Evolutionary conservation across 306 rosid species (phyloP).

Genomic region (Vigna trinervia): DNA sequence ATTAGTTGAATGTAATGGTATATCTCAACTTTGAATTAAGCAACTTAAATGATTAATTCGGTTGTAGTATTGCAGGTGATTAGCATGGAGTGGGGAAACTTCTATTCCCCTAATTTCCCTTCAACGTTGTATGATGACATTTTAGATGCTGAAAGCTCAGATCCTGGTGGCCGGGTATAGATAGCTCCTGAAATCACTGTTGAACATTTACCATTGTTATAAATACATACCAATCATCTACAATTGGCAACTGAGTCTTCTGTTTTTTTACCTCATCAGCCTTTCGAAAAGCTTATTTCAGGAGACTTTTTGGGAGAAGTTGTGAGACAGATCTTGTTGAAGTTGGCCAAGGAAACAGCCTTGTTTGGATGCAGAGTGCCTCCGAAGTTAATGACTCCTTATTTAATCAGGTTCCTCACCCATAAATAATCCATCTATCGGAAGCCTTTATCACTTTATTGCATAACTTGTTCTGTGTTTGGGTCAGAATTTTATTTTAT

Average conservation of each 20-base stretch:
- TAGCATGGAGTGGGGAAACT: slow-evolving; percentile 72
- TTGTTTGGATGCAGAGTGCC: slow-evolving; percentile 62
- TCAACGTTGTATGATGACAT: slow-evolving; percentile 57
- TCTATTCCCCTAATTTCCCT: slow-evolving; percentile 65
- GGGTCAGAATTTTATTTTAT: background rate
- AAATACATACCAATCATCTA: background rate
- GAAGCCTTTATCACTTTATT: background rate
- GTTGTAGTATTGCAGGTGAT: slow-evolving; percentile 60
- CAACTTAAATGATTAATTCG: slow-evolving; percentile 20
- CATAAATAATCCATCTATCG: background rate
- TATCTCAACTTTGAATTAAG: background rate
- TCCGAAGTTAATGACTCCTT: slow-evolving; percentile 62
- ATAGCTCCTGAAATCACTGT: slow-evolving; percentile 13
- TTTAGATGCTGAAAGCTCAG: slow-evolving; percentile 67
- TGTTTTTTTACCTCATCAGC: slow-evolving; percentile 42
- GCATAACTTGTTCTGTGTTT: background rate
- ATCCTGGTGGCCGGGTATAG: slow-evolving; percentile 62
- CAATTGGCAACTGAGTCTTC: background rate
- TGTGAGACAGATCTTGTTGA: slow-evolving; percentile 66
- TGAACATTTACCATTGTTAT: slow-evolving; percentile 20
- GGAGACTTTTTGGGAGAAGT: slow-evolving; percentile 73
- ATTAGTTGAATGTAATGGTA: background rate
- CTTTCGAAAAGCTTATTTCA: slow-evolving; percentile 65
- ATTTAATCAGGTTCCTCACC: slow-evolving; percentile 54
- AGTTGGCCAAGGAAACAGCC: slow-evolving; percentile 68